Evolutionary conservation across 176 grass and related monocot genomes (phyloP).

Genomic region (Thinopyrum elongatum): DNA sequence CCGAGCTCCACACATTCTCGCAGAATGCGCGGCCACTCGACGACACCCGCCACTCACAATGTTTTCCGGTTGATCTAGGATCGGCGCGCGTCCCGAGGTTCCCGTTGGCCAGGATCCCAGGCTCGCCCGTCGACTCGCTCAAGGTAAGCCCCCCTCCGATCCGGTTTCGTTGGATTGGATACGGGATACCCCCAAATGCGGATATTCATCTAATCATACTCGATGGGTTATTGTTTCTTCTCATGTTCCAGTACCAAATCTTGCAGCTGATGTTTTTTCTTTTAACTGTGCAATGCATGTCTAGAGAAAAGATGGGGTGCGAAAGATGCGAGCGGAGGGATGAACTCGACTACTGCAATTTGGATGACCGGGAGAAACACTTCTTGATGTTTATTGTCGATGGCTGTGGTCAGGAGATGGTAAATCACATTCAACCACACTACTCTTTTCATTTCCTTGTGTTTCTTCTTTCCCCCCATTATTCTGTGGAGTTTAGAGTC

Average conservation of each 20-base stretch:
- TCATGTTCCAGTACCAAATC: not conserved
- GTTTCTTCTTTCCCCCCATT: not conserved
- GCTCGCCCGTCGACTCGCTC: not conserved
- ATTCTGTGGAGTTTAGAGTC: not conserved
- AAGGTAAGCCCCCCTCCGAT: not conserved
- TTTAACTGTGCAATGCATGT: not conserved
- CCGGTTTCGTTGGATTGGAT: not conserved
- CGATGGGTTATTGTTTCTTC: not conserved
- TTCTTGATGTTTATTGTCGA: slow-evolving; percentile 5
- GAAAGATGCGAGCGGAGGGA: not conserved
- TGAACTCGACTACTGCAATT: not conserved
- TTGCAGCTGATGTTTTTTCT: not conserved
- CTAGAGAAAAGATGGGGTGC: not conserved
- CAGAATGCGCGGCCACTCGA: not conserved
- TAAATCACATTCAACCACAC: not conserved
- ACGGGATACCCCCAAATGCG: not conserved
- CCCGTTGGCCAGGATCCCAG: not conserved
- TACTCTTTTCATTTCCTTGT: not conserved
- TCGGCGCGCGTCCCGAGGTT: not conserved
- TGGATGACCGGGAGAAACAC: not conserved
- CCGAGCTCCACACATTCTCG: not conserved
- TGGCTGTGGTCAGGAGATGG: slow-evolving; percentile 1
- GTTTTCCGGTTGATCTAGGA: not conserved
- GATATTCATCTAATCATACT: not conserved
- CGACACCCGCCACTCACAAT: not conserved